Base-by-base conservation (phyloP, 164 flowering plant species). In the Saururus chinensis region DNA sequence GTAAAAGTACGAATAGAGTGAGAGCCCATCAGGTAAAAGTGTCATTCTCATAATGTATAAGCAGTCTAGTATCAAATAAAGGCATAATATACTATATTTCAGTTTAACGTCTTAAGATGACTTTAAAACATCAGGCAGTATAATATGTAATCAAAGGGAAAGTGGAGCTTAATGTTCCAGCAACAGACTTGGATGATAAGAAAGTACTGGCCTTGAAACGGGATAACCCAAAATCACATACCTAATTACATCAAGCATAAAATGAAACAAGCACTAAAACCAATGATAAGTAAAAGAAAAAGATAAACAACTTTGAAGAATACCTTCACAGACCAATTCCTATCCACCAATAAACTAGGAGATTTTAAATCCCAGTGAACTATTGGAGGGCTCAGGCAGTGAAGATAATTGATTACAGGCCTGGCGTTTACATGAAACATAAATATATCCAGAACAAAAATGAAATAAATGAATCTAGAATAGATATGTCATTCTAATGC, bases 341-440 rank as follows among this genome's bases (percentile, higher is more conserved):
- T 89, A 71, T 93, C 98, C 56, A 93, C 98, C 82, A 93, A 74
- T 73, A 93, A 70, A 70, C 89, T 93, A 56, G 98, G 95, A 58
- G 98, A 82, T 69, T 93, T 92, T 6, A 93, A 89, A 76, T 93
- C 97, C 98, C 98, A 88, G 68, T 93, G 98, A 59, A 93, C 88
- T 26, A 89, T 77, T 22, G 98, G 96, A 59, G 98, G 98, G 52
- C 60, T 78, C 19, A 87, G 83, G 70, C 84, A 71, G 68, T 92
- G 98, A 30, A 92, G 96, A 75, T 92, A 93, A 66, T 93, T 93
- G 69, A 93, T 74, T 17, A 95, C 98, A 75, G 35, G 98, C 97
- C 98, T 93, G 82, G 58, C 75, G 40, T 40, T 41, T 74, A 70
- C 52, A 30, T 12, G 16, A 30, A 22, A 23, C 0, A 30, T 30